Evolutionary conservation across 805 yeast species (phyloP), one percentile per base, ranked within the genome.

Genomic region (Candida ascalaphidarum): DNA sequence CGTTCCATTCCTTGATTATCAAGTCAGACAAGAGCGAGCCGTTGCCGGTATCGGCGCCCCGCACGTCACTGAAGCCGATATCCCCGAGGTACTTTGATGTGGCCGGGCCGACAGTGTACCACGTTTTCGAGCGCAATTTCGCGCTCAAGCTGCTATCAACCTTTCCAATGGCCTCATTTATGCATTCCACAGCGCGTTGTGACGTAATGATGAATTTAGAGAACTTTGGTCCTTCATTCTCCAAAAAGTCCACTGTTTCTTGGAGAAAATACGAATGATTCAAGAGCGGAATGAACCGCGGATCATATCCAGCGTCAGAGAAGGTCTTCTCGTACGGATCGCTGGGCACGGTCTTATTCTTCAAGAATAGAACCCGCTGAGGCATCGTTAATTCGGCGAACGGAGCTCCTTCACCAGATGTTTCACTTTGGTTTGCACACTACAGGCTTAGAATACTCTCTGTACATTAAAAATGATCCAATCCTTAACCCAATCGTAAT

Each of bases 71-170:
- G 46, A 86, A 89, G 1, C 95, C 96, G 17, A 74, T 50, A 5
- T 61, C 57, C 3, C 47, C 34, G 9, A 89, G 50, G 11, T 80
- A 72, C 11, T 60, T 58, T 12, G 68, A 69, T 0, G 97, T 89
- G 0, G 95, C 86, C 1, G 95, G 95, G 0, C 97, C 97, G 5
- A 89, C 96, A 0, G 96, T 84, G 45, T 77, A 89, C 0, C 80
- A 78, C 1, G 77, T 55, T 1, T 27, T 30, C 6, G 47, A 40
- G 31, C 33, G 46, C 24, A 25, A 22, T 7, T 26, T 35, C 54
- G 17, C 36, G 42, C 9, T 28, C 25, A n/a, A 61, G 40, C 6
- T 6, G n/a, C n/a, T n/a, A n/a, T n/a, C n/a, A n/a, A n/a, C n/a
- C n/a, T n/a, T n/a, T n/a, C n/a, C n/a, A n/a, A n/a, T n/a, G n/a